Evolutionary conservation across 345 rosid species (phyloP).

Genomic region (Raphanus sativus): DNA sequence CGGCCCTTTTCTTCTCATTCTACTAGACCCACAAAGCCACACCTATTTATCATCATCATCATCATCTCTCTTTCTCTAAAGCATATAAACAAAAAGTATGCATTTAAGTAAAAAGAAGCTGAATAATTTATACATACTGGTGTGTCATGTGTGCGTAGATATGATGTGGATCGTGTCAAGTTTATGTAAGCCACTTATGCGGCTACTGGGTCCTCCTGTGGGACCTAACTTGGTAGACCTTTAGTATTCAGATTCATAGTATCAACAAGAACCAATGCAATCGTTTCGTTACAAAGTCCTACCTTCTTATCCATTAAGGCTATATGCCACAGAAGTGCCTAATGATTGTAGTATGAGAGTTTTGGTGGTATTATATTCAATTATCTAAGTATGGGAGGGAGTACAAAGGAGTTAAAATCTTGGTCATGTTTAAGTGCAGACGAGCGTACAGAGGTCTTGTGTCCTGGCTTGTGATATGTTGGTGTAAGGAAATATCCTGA

Average conservation of each 20-base stretch:
- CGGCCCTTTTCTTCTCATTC: constrained; percentile 35
- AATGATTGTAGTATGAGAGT: constrained; percentile 2
- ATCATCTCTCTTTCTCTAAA: constrained; percentile 29
- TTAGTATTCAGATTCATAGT: constrained; percentile 26
- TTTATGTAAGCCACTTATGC: constrained; percentile 25
- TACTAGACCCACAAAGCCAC: constrained; percentile 33
- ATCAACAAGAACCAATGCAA: constrained; percentile 22
- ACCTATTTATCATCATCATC: constrained; percentile 32
- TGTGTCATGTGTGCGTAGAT: constrained; percentile 38
- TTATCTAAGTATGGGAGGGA: constrained; percentile 1
- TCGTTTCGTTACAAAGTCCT: constrained; percentile 6
- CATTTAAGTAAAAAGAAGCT: constrained; percentile 17
- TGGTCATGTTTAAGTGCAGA: constrained; percentile 50
- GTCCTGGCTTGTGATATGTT: constrained; percentile 61
- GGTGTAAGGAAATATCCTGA: constrained; percentile 60
- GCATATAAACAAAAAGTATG: neutral
- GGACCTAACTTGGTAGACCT: constrained; percentile 27
- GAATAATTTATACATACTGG: neutral
- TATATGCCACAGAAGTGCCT: neutral
- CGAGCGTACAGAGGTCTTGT: constrained; percentile 70
- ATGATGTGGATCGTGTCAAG: constrained; percentile 33
- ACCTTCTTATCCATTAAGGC: neutral
- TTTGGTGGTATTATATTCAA: constrained; percentile 23
- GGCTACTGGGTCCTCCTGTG: constrained; percentile 31
- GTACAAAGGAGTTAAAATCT: constrained; percentile 10